Base-by-base conservation (phyloP, 2,329 filamentous ascomycete species). In the Colletotrichum sp. region DNA sequence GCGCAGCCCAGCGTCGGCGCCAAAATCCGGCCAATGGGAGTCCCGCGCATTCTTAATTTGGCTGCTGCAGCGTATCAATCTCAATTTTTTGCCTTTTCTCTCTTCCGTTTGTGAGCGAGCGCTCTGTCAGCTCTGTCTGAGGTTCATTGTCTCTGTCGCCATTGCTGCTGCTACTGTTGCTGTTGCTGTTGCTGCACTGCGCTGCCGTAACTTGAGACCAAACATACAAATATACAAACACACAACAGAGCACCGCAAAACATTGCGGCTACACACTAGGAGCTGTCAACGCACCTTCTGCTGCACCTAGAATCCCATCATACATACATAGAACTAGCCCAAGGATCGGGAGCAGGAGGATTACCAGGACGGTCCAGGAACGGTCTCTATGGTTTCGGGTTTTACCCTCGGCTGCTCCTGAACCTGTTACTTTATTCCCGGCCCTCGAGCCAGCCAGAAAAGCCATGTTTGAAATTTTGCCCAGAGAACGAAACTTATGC, bases 1-100 rank as follows among this genome's bases (percentile, higher is more conserved):
- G 56, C 61, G 63, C 64, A 63, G 52, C 63, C 32, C 63, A 64
- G 43, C 34, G 24, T 70, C 66, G 74, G 74, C 74, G 74, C 74
- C 71, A 74, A 76, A n/a, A 32, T 21, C 55, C 12, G 66, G 28
- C 74, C 71, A 76, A 76, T 76, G 59, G 34, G 36, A 55, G 65
- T 32, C n/a, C 61, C 28, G 48, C 34, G 12, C 30, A 58, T 26
- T 67, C 32, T 67, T 48, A 28, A 68, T 32, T 65, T 69, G 59
- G 63, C 38, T 74, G 62, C 58, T 28, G 64, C 73, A 74, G 71
- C 32, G 48, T 36, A 18, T 65, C 64, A 32, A 65, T 74, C 56
- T 62, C 34, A 14, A 62, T 61, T 24, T 52, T 56, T 65, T 55
- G 14, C 36, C 64, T 28, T 65, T 69, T 34, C 32, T 24, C 18